Conservation (phyloP, 2,329 filamentous ascomycete species). For the Xenosphaeropsis pyriputrescens region DNA sequence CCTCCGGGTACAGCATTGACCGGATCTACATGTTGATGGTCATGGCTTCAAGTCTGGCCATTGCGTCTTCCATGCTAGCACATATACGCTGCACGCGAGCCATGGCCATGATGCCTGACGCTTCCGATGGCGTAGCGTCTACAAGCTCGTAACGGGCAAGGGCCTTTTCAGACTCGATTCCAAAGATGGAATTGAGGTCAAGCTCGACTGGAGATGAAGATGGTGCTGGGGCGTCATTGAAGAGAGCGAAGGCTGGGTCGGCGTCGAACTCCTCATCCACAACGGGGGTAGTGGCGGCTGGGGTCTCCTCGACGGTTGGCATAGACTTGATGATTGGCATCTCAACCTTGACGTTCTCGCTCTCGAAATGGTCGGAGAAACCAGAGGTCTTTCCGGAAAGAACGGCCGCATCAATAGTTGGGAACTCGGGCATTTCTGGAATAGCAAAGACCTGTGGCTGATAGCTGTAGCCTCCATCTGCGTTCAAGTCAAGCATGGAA, state of each 20-base stretch:
- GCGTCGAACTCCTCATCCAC: constrained; percentile 45
- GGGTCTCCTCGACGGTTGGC: constrained; percentile 14
- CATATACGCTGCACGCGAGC: constrained; percentile 10
- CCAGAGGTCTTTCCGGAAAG: constrained; percentile 59
- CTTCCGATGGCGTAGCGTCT: constrained; percentile 35
- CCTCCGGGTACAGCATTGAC: not conserved
- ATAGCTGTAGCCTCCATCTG: constrained; percentile 36
- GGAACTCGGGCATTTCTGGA: constrained; percentile 40
- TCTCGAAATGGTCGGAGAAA: constrained; percentile 28
- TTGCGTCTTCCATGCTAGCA: constrained; percentile 11
- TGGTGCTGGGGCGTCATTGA: constrained; percentile 26
- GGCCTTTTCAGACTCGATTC: constrained; percentile 48
- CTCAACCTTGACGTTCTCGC: constrained; percentile 31
- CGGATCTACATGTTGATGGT: constrained; percentile 9
- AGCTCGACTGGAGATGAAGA: constrained; percentile 20
- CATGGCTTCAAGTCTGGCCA: constrained; percentile 11
- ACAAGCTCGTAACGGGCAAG: constrained; percentile 49
- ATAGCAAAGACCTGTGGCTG: constrained; percentile 64
- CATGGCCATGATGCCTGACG: constrained; percentile 7
- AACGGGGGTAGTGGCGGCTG: constrained; percentile 14
- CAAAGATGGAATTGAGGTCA: constrained; percentile 30
- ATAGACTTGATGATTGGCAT: constrained; percentile 29
- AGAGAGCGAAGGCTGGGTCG: constrained; percentile 46
- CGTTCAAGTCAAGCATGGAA: constrained; percentile 50
- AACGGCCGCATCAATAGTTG: constrained; percentile 43